These are phyloP conservation scores for Mollisia scopiformis DNA, from an alignment of 2,329 filamentous ascomycete genomes.

Conservation along the genomic window DNA sequence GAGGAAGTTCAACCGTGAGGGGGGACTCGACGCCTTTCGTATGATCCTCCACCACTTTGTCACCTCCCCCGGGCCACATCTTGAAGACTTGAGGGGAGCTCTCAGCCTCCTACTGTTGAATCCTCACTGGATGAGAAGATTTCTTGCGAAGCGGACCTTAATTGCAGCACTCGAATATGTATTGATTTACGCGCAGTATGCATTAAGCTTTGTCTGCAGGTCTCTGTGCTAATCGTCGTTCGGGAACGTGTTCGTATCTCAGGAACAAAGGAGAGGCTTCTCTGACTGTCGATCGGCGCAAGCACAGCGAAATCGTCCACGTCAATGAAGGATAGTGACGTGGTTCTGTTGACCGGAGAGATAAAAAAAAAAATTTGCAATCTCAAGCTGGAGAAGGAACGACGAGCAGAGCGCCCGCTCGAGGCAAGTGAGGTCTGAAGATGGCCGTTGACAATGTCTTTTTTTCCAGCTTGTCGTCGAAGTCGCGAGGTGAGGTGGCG, in stretches of 20 bases:
- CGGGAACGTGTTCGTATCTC: not conserved
- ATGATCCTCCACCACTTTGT: not conserved
- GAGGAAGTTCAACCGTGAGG: conserved; percentile 12
- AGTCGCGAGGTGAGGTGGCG: not conserved
- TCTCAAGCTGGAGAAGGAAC: not conserved
- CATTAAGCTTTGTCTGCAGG: not conserved
- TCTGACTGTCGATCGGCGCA: not conserved
- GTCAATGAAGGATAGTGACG: not conserved
- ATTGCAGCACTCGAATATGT: not conserved
- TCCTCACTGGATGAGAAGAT: not conserved
- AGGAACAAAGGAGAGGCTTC: not conserved
- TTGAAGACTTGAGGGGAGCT: not conserved
- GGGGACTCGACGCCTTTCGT: conserved; percentile 1
- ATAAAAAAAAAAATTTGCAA: too few species aligned
- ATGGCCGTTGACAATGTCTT: not conserved
- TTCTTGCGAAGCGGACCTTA: not conserved
- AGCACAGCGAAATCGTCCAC: not conserved
- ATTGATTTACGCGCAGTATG: not conserved
- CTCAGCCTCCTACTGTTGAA: not conserved
- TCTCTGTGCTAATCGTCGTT: not conserved
- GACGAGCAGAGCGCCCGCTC: not conserved
- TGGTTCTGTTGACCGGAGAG: too few species aligned
- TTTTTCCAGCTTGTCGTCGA: not conserved
- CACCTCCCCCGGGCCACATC: conserved; percentile 2
- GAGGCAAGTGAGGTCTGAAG: not conserved